Evolutionary conservation across 192 early-diverging fungal genomes (phyloP).

Genomic region (Entomortierella lignicola): DNA sequence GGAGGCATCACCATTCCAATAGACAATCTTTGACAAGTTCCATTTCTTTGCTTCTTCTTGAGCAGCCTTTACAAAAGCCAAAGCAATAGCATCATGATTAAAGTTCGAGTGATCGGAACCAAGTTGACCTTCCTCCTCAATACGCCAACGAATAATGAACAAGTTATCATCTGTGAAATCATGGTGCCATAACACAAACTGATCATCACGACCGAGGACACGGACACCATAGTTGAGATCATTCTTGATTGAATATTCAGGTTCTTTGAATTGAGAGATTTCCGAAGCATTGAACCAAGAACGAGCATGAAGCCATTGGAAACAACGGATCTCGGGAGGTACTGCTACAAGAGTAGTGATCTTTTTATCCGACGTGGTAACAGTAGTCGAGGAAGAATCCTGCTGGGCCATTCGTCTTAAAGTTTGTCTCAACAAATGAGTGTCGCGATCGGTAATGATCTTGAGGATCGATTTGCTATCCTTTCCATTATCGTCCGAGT

Average conservation of each 20-base stretch:
- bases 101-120: neutral
- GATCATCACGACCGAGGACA: slow-evolving; percentile 7
- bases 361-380: neutral
- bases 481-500: neutral
- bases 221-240: slow-evolving; percentile 24
- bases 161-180: slow-evolving; percentile 47
- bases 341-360: slow-evolving; percentile 29
- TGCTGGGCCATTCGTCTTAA: neutral
- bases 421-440: slow-evolving; percentile 14
- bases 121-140: slow-evolving; percentile 3
- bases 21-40: slow-evolving; percentile 32
- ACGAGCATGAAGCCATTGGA: slow-evolving; percentile 39
- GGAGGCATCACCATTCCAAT: slow-evolving; percentile 19
- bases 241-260: neutral
- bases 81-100: slow-evolving; percentile 3
- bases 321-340: slow-evolving; percentile 23
- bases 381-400: too few relatives aligned
- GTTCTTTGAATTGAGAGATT: slow-evolving; percentile 2
- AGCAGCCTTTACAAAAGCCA: slow-evolving; percentile 24
- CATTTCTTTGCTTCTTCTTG: slow-evolving; percentile 40
- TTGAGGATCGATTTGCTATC: neutral
- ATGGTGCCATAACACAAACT: slow-evolving; percentile 46
- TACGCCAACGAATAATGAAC: slow-evolving; percentile 43
- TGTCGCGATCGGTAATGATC: slow-evolving; percentile 3
- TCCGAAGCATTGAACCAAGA: slow-evolving; percentile 23